A percentile compares a stretch with the other conserved stretches of the same genome.
Evolutionary conservation across 306 rosid species (phyloP).

Genomic region (Corylus avellana): DNA sequence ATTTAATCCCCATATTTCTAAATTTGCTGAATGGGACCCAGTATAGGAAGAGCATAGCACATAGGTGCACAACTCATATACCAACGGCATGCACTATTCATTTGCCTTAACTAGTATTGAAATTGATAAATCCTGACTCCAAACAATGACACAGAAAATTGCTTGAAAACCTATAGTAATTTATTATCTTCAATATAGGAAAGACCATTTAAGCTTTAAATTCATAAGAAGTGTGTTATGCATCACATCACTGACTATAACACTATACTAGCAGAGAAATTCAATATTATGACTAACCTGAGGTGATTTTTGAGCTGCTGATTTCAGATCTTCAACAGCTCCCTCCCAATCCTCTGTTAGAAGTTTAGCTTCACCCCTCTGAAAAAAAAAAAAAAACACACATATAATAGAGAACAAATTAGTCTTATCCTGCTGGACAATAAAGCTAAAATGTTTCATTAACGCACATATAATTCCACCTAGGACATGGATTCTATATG

Average conservation of each 20-base stretch:
- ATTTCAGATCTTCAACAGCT: conserved; percentile 88
- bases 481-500: conserved; percentile 1
- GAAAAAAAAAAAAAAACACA: conserved; percentile 14
- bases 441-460: not conserved
- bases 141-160: not conserved
- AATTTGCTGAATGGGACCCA: not conserved
- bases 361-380: conserved; percentile 99
- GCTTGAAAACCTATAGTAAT: not conserved
- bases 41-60: not conserved
- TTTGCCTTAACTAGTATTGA: not conserved
- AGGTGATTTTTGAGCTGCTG: conserved; percentile 91
- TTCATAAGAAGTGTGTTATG: not conserved
- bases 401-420: not conserved
- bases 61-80: not conserved
- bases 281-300: conserved; percentile 54
- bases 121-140: not conserved
- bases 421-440: conserved; percentile 16
- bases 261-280: not conserved
- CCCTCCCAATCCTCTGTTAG: conserved; percentile 96
- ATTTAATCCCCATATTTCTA: not conserved
- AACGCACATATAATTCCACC: not conserved
- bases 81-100: not conserved
- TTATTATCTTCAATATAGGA: not conserved
- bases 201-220: not conserved
- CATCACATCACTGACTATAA: not conserved